Evolutionary conservation across 2,329 filamentous ascomycete genomes (phyloP).

Genomic region (Botrytis fabae): DNA sequence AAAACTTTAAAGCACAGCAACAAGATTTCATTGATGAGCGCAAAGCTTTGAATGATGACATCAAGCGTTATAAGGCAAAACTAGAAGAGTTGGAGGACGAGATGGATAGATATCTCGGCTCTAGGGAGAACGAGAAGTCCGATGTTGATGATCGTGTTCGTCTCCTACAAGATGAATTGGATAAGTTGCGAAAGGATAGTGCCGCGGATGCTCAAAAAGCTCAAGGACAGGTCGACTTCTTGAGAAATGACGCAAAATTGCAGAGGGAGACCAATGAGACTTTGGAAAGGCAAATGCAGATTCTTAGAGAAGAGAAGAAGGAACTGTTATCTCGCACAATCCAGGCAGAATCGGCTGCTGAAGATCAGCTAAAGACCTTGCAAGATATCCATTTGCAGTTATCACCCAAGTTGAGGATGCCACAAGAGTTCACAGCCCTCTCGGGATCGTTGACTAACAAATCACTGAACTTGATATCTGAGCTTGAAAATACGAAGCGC

Average conservation of each 20-base stretch:
- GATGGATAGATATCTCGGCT: conserved; percentile 79
- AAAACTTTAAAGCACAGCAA: conserved; percentile 91
- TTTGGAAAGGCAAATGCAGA: conserved; percentile 59
- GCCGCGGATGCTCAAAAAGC: conserved; percentile 58
- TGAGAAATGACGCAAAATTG: conserved; percentile 59
- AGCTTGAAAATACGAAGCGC: conserved; percentile 59
- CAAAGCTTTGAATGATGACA: conserved; percentile 77
- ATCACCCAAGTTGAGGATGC: conserved; percentile 52
- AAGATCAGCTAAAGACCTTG: conserved; percentile 55
- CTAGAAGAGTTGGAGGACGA: conserved; percentile 92
- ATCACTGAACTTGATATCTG: conserved; percentile 59
- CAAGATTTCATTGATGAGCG: conserved; percentile 85
- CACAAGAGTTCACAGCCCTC: conserved; percentile 58
- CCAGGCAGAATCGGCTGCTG: conserved; percentile 52
- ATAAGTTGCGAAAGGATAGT: conserved; percentile 58
- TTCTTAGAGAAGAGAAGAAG: conserved; percentile 55
- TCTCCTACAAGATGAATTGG: conserved; percentile 69
- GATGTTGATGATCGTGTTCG: conserved; percentile 68
- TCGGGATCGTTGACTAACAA: conserved; percentile 60
- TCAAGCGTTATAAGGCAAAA: conserved; percentile 71
- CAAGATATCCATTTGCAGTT: conserved; percentile 61
- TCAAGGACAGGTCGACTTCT: conserved; percentile 62
- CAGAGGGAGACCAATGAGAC: conserved; percentile 60
- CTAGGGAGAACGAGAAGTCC: conserved; percentile 77
- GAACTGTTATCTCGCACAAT: conserved; percentile 53